These are phyloP conservation scores for Calycina herbarum DNA, from an alignment of 2,329 filamentous ascomycete genomes.

Conservation along the genomic window DNA sequence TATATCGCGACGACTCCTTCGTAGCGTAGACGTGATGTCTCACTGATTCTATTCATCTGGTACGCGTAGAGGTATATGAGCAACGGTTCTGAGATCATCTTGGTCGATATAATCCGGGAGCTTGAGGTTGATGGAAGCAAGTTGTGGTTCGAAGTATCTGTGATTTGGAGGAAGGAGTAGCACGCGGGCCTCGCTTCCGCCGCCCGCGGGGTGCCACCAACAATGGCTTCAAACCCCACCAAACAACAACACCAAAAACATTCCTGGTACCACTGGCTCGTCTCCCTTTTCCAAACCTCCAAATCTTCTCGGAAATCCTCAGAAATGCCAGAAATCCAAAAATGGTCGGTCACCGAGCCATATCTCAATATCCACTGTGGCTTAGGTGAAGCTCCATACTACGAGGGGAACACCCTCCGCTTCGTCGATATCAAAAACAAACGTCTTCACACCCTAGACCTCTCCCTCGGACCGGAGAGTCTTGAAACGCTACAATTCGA, in stretches of 20 bases:
- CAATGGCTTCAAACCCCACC: constrained; percentile 3
- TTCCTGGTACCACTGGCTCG: constrained; percentile 21
- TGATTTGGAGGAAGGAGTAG: too few species aligned
- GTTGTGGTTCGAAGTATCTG: not conserved
- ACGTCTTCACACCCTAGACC: constrained; percentile 69
- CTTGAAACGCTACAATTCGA: constrained; percentile 47
- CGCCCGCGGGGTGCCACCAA: not conserved
- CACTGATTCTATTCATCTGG: not conserved
- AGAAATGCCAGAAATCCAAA: constrained; percentile 37
- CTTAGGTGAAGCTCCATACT: constrained; percentile 75
- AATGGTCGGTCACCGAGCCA: constrained; percentile 48
- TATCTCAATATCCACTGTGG: constrained; percentile 63
- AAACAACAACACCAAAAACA: constrained; percentile 11
- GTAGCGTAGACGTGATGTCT: not conserved
- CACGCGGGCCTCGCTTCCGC: constrained; percentile 8
- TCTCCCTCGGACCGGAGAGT: constrained; percentile 53
- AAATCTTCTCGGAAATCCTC: constrained; percentile 1
- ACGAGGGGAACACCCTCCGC: constrained; percentile 64
- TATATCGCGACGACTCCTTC: not conserved
- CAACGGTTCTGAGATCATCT: not conserved
- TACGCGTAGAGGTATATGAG: not conserved
- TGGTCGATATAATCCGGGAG: not conserved
- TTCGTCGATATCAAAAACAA: constrained; percentile 83
- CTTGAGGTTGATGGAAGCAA: not conserved
- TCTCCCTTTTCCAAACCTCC: constrained; percentile 17